Evolutionary conservation across 1,284 basidiomycete genomes (phyloP), one percentile per base, ranked within the genome.

Genomic region (Hortiboletus rubellus): DNA sequence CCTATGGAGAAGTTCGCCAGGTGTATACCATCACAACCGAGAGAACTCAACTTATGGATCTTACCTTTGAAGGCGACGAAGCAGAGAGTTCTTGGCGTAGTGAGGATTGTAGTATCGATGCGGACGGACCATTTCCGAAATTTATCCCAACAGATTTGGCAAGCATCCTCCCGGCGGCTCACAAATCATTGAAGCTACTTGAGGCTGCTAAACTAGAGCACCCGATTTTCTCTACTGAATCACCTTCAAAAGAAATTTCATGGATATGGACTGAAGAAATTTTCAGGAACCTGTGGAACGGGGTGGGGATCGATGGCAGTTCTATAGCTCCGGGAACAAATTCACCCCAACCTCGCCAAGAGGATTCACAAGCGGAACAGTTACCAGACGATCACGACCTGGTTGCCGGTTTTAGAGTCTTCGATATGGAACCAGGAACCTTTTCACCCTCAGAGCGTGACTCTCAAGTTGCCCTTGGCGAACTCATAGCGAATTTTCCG

Each of bases 211-310:
- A 82, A 57, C 82, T 87, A 7, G 77, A 83, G 49, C 85, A 89
- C 64, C 77, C 77, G 0, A 66, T 88, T 7, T 70, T 89, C 24
- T 72, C 63, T 24, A 60, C 62, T 5, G 61, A 68, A 11, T 51
- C 57, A 27, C 44, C 60, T 9, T 73, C 69, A 14, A 67, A 63
- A 27, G 68, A 68, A n/a, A 75, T 89, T 2, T 66, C 69, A 5
- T 92, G 89, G 90, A 71, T 86, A 46, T 92, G 90, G 90, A 79
- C 79, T 0, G 70, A 76, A 52, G 71, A 76, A 12, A 79, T 81
- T 37, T 76, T 91, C 12, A 67, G 77, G 27, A 71, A 68, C 11
- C 71, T 77, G 36, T 83, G 81, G 78, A 61, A 46, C 22, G 57
- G 40, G 5, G 40, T 50, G 15, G 54, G 57, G 11, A 27, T 48